Evolutionary conservation across 495 filamentous ascomycete genomes (phyloP), one percentile per base, ranked within the genome.

Genomic region (Trichoderma reesei): DNA sequence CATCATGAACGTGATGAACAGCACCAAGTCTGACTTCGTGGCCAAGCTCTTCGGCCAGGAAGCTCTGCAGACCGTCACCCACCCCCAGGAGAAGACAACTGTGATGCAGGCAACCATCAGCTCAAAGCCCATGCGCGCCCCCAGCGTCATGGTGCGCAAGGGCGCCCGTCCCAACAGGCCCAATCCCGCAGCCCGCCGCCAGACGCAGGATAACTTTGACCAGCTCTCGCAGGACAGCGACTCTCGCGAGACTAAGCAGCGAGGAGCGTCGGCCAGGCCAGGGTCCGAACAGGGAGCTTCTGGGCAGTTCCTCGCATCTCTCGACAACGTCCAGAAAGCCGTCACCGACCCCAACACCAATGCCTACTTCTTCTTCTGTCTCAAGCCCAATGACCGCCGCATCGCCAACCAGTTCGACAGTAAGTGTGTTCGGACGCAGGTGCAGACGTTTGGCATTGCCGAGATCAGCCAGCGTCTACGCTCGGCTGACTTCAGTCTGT

Each of bases 381-480:
- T 98, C 61, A 98, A 98, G 74, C 94, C 94, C 8, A 98, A 98
- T 71, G 94, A 98, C 75, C 85, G 94, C 20, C 88, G 93, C 34
- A 98, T 98, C 67, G 93, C 94, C 61, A 98, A 98, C 67, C 94
- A 98, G 72, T 98, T 98, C 67, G 94, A 98, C 73, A 96, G 91
- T 79, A 98, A 98, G 75, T 97, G 92, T 71, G 94, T 98, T 33
- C 86, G 94, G 16, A 88, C 88, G 38, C 94, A 98, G 75, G 84
- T 98, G 5, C 92, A 97, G 73, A 95, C 91, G 0, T 90, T 98
- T 67, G 94, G 94, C 37, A 95, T 98, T 71, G 92, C 93, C 5
- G 94, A 98, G 69, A 96, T 98, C 72, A 96, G 92, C 70, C 91
- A 96, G 70, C 83, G 94, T 9, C 79, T 98, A 41, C 83, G 91